Evolutionary conservation across 306 rosid genomes (phyloP), one percentile per base, ranked within the genome.

Genomic region (Quercus alba): DNA sequence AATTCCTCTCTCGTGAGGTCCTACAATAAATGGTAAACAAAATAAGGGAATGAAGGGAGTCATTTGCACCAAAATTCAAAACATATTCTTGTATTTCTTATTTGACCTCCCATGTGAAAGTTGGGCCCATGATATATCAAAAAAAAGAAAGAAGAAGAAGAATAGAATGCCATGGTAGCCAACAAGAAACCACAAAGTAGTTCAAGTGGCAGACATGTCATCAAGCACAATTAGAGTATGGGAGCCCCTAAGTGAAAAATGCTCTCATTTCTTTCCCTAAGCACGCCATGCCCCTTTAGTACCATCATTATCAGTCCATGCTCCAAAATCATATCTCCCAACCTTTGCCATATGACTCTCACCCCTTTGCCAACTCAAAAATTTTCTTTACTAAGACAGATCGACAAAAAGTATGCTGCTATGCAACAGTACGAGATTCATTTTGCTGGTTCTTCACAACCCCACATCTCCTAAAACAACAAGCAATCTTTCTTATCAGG

Each of bases 241-340:
- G 88, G 90, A 82, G 70, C 90, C 88, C 88, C 91, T 77, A 80
- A 21, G 75, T 81, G 54, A 74, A 57, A 12, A 67, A 56, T 70
- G 70, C 55, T 79, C 77, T 80, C 77, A 70, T 59, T 87, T 28
- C 80, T 69, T 79, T 78, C 75, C 80, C 67, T 20, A 80, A 86
- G 94, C 97, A 92, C 88, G 98, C 98, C 86, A 77, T 77, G 78
- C 25, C 73, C 73, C 44, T 82, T 68, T 72, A 82, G 71, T 80
- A 85, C 77, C 90, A 89, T 85, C 88, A 89, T 86, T 73, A 84
- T 81, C 90, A 82, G 73, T 90, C 90, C 94, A 86, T 92, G 86
- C 89, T 80, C 79, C 83, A 59, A 82, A 88, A 95, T 95, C 97
- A 93, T 95, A 89, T 81, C 93, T 78, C 78, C 87, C 78, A 76